Conservation (phyloP, 345 rosid species). For the Fremontodendron californicum region DNA sequence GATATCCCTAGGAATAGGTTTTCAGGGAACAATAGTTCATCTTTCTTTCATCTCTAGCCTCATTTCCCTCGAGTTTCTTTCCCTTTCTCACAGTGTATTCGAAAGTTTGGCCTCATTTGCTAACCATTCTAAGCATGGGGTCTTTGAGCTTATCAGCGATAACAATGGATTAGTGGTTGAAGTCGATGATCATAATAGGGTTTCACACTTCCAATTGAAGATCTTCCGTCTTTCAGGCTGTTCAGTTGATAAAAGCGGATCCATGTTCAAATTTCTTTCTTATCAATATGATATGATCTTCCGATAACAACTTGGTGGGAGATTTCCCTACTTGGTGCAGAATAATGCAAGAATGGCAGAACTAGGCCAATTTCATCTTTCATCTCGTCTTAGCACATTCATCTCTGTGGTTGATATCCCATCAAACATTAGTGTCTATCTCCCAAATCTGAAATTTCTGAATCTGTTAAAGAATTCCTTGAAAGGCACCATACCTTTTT, state of each 20-base stretch:
- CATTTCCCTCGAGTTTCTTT: constrained; percentile 18
- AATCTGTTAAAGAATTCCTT: background rate
- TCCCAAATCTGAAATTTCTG: background rate
- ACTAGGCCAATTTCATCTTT: constrained; percentile 15
- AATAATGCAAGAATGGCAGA: constrained; percentile 17
- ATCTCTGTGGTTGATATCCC: constrained; percentile 3
- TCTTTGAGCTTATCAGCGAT: constrained; percentile 2
- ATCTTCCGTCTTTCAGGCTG: background rate
- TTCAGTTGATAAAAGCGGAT: background rate
- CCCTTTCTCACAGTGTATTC: constrained; percentile 21
- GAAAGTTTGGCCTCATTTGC: constrained; percentile 23
- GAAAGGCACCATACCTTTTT: background rate
- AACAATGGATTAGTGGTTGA: background rate
- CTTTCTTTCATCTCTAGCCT: constrained; percentile 13
- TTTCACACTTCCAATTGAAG: constrained; percentile 22
- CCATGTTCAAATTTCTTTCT: background rate
- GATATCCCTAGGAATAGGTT: constrained; percentile 26
- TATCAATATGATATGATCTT: constrained; percentile 24
- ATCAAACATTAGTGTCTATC: background rate
- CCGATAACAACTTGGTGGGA: constrained; percentile 16
- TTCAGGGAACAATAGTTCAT: constrained; percentile 19
- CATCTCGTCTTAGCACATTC: constrained; percentile 9
- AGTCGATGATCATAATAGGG: constrained; percentile 8
- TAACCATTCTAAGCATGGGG: constrained; percentile 19
- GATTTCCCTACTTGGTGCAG: constrained; percentile 24